Evolutionary conservation across 305 asterid genomes (phyloP).

Genomic region (Solanum hybrid): DNA sequence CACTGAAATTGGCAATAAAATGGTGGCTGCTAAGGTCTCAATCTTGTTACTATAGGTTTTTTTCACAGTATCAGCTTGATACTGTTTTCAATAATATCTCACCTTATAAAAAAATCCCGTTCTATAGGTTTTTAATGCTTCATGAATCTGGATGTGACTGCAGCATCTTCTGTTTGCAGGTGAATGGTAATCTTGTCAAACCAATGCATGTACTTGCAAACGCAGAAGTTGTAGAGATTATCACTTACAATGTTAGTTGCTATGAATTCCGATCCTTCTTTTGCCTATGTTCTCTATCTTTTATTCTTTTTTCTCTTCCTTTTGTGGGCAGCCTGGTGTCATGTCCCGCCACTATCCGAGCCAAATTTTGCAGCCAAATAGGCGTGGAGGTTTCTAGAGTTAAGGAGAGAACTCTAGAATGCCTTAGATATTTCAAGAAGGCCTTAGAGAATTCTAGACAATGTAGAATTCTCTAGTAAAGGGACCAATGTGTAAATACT

Average conservation of each 20-base stretch:
- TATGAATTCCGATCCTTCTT: conserved; percentile 2
- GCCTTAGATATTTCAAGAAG: too few relatives aligned
- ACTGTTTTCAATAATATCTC: neutral
- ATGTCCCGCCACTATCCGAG: too few relatives aligned
- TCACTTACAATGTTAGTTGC: conserved; percentile 69
- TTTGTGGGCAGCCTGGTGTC: neutral
- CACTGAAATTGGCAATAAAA: conserved; percentile 83
- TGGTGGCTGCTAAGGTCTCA: conserved; percentile 91
- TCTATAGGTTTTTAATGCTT: neutral
- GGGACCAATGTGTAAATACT: too few relatives aligned
- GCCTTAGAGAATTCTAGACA: too few relatives aligned
- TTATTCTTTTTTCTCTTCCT: neutral
- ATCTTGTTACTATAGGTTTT: conserved; percentile 7
- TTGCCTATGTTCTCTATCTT: neutral
- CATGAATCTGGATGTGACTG: conserved; percentile 16
- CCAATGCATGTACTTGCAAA: conserved; percentile 72
- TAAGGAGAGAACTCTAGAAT: too few relatives aligned
- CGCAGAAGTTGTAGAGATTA: conserved; percentile 90
- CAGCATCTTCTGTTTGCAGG: conserved; percentile 40
- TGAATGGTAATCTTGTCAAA: conserved; percentile 86
- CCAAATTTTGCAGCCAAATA: too few relatives aligned
- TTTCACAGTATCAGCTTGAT: neutral
- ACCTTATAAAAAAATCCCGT: neutral
- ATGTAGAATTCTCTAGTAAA: too few relatives aligned
- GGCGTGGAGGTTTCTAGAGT: too few relatives aligned